These are phyloP conservation scores for Zymoseptoria crescenta DNA, from an alignment of 2,329 filamentous ascomycete genomes.

Conservation along the genomic window DNA sequence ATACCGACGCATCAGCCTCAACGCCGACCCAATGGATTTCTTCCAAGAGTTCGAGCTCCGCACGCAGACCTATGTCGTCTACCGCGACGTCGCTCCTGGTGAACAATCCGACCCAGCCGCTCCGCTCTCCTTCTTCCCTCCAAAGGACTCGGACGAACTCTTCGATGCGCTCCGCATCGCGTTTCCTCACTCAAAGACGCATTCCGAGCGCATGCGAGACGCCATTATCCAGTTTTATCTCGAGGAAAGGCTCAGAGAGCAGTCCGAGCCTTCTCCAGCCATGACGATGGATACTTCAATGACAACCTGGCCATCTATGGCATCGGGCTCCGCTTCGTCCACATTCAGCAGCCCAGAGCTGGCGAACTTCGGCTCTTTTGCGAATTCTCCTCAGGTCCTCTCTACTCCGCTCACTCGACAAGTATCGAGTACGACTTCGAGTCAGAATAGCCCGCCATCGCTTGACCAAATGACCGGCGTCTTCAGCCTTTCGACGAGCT, in stretches of 20 bases:
- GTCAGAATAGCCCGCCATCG: constrained; percentile 19
- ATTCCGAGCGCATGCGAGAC: constrained; percentile 30
- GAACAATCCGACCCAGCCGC: constrained; percentile 24
- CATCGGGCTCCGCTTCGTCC: constrained; percentile 22
- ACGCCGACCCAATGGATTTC: not conserved
- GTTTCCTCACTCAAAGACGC: constrained; percentile 26
- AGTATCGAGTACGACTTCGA: constrained; percentile 14
- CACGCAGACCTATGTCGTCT: constrained; percentile 24
- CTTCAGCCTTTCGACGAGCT: constrained; percentile 28
- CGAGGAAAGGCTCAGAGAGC: constrained; percentile 24
- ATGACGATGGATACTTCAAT: constrained; percentile 16
- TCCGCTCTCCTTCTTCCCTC: constrained; percentile 27
- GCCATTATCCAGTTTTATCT: constrained; percentile 31
- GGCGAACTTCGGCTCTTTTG: constrained; percentile 21
- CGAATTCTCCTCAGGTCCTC: constrained; percentile 19
- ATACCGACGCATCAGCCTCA: not conserved
- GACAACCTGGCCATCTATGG: constrained; percentile 24
- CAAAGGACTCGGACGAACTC: constrained; percentile 32
- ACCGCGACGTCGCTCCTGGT: constrained; percentile 20
- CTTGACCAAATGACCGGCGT: constrained; percentile 33
- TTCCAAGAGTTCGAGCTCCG: not conserved
- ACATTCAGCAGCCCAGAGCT: constrained; percentile 28
- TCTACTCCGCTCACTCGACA: constrained; percentile 16
- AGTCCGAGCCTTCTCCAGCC: constrained; percentile 17
- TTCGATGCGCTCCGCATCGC: constrained; percentile 28